A percentile compares a stretch with the other conserved stretches of the same genome.
Conservation (phyloP, 345 rosid genomes). For the Zanthoxylum bungeanum region DNA sequence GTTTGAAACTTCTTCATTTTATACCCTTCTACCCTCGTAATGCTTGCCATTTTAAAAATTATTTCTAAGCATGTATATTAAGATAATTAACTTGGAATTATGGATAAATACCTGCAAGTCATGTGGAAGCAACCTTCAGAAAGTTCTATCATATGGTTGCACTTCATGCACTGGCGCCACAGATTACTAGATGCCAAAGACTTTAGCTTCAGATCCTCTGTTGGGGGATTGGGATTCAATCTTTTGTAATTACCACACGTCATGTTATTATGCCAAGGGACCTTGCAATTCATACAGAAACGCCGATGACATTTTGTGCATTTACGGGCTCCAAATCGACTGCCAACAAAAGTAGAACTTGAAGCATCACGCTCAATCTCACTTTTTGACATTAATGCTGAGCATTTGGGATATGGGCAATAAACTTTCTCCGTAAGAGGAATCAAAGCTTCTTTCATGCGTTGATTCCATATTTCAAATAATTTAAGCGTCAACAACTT, state of each 20-base stretch:
- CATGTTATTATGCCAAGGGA: conserved; percentile 64
- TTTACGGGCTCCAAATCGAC: conserved; percentile 42
- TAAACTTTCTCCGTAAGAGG: conserved; percentile 58
- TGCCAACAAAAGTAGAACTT: conserved; percentile 20
- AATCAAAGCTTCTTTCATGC: conserved; percentile 66
- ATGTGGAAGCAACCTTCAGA: conserved; percentile 66
- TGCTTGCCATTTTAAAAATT: not conserved
- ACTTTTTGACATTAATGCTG: conserved; percentile 61
- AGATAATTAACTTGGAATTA: not conserved
- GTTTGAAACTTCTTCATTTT: not conserved
- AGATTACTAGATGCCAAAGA: conserved; percentile 44
- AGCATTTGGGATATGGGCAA: conserved; percentile 78
- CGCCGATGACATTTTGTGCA: conserved; percentile 52
- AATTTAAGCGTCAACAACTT: conserved; percentile 62
- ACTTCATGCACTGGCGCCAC: conserved; percentile 63
- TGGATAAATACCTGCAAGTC: conserved; percentile 54
- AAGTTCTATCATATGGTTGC: conserved; percentile 60
- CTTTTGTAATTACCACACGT: conserved; percentile 44
- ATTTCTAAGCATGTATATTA: not conserved
- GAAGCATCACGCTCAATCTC: conserved; percentile 46
- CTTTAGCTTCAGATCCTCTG: conserved; percentile 48
- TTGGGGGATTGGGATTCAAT: conserved; percentile 30
- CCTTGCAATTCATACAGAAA: conserved; percentile 76
- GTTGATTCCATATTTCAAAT: conserved; percentile 48
- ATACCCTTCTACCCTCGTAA: not conserved